phyloP scores from a whole-genome alignment of 2,329 filamentous ascomycete genomes.

The Apiospora saccharicola region DNA sequence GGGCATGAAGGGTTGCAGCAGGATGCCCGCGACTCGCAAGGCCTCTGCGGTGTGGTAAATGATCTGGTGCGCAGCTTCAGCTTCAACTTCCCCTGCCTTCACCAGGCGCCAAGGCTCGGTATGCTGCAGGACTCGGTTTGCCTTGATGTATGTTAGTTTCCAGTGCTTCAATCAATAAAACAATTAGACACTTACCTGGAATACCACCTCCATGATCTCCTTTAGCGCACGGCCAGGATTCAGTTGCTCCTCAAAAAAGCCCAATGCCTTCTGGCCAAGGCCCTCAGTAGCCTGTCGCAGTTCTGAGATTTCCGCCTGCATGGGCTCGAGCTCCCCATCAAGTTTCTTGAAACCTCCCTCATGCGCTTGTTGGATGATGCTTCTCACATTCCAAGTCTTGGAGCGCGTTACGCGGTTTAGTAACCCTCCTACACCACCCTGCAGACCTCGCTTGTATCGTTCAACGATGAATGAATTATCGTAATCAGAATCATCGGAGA shows the following conservation, averaged over 20 bases:
- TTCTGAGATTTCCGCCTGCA: not conserved
- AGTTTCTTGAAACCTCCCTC: not conserved
- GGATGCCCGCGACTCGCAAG: conserved; percentile 79
- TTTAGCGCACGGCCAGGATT: conserved; percentile 72
- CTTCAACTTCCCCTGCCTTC: conserved; percentile 42
- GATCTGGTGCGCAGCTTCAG: conserved; percentile 57
- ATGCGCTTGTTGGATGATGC: conserved; percentile 56
- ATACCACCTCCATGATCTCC: conserved; percentile 67
- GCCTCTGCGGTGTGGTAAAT: conserved; percentile 79
- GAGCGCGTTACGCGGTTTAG: conserved; percentile 72
- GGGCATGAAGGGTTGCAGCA: conserved; percentile 93
- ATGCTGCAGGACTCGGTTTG: conserved; percentile 72
- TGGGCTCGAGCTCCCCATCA: not conserved
- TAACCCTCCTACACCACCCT: conserved; percentile 82
- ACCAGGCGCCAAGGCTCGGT: conserved; percentile 72
- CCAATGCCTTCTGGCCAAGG: not conserved
- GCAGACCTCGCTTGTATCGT: conserved; percentile 81
- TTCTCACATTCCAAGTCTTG: conserved; percentile 72
- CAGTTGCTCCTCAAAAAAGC: conserved; percentile 53
- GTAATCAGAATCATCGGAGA: conserved; percentile 83
- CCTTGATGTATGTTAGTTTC: conserved; percentile 49
- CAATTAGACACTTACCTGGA: conserved; percentile 54
- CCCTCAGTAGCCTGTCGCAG: not conserved
- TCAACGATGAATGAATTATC: conserved; percentile 78
- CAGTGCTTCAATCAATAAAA: not conserved